Conservation (phyloP, 345 rosid species). For the Heritiera fomes region DNA sequence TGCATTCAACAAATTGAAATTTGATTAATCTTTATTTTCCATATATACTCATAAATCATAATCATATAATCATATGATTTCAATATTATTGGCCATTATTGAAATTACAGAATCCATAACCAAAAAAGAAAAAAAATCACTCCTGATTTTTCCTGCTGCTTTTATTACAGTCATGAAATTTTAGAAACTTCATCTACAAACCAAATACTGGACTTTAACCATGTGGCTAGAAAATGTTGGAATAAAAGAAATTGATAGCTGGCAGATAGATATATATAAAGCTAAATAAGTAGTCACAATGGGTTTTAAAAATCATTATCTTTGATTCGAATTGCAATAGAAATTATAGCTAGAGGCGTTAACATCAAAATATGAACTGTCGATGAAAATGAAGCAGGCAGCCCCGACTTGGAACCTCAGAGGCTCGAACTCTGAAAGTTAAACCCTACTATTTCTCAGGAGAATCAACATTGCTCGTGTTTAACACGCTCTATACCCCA, state of each 20-base stretch:
- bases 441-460: not conserved
- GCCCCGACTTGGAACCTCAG: too few relatives aligned
- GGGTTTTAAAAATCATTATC: conserved; percentile 7
- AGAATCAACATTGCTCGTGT: not conserved
- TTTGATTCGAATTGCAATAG: not conserved
- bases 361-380: conserved; percentile 11
- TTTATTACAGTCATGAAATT: too few relatives aligned
- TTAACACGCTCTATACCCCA: not conserved
- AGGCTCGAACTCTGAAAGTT: too few relatives aligned
- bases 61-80: not conserved
- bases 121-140: too few relatives aligned
- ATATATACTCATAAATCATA: not conserved
- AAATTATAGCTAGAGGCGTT: not conserved
- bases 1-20: not conserved
- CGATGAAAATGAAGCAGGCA: conserved; percentile 8
- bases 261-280: not conserved
- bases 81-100: too few relatives aligned
- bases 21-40: not conserved
- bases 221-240: not conserved
- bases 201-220: not conserved
- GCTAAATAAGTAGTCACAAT: not conserved
- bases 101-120: too few relatives aligned
- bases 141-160: not conserved
- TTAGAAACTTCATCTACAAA: not conserved
- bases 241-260: not conserved